Evolutionary conservation across 2,329 filamentous ascomycete species (phyloP).

Genomic region (Cordyceps fumosorosea): DNA sequence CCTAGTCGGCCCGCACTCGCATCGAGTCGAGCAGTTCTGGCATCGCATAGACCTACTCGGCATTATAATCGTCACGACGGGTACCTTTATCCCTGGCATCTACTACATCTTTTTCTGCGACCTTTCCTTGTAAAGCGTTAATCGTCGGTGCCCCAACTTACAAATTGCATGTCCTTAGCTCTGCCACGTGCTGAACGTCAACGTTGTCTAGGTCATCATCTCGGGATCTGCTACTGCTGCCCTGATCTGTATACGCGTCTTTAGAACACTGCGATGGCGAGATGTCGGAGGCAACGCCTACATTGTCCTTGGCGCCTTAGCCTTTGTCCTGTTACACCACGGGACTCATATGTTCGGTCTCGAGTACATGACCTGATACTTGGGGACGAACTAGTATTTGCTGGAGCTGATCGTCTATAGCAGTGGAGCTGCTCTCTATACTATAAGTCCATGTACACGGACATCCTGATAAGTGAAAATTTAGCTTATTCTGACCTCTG

Average conservation of each 20-base stretch:
- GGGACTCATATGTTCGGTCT: slow-evolving; percentile 15
- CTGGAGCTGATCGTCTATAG: slow-evolving; percentile 15
- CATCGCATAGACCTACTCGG: slow-evolving; percentile 18
- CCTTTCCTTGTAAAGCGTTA: slow-evolving; percentile 12
- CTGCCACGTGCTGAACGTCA: neutral
- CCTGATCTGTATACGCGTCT: slow-evolving; percentile 13
- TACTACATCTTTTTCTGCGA: slow-evolving; percentile 17
- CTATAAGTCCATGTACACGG: too few species aligned
- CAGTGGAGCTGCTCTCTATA: slow-evolving; percentile 68
- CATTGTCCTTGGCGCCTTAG: slow-evolving; percentile 13
- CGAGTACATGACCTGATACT: slow-evolving; percentile 16
- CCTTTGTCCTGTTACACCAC: slow-evolving; percentile 16
- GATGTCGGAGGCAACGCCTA: slow-evolving; percentile 14
- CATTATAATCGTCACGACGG: slow-evolving; percentile 16
- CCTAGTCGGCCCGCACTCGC: slow-evolving; percentile 14
- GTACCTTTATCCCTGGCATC: slow-evolving; percentile 17
- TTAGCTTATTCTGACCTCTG: too few species aligned
- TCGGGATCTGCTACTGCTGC: slow-evolving; percentile 12
- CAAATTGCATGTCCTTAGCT: neutral
- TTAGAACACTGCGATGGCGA: slow-evolving; percentile 15
- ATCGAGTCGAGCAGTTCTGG: slow-evolving; percentile 16
- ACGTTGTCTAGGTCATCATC: slow-evolving; percentile 7
- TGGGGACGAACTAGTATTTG: slow-evolving; percentile 8
- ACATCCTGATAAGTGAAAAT: too few species aligned
- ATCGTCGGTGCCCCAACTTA: slow-evolving; percentile 9